Base-by-base conservation (phyloP, 495 filamentous ascomycete species). In the Penicillium robsamsonii region DNA sequence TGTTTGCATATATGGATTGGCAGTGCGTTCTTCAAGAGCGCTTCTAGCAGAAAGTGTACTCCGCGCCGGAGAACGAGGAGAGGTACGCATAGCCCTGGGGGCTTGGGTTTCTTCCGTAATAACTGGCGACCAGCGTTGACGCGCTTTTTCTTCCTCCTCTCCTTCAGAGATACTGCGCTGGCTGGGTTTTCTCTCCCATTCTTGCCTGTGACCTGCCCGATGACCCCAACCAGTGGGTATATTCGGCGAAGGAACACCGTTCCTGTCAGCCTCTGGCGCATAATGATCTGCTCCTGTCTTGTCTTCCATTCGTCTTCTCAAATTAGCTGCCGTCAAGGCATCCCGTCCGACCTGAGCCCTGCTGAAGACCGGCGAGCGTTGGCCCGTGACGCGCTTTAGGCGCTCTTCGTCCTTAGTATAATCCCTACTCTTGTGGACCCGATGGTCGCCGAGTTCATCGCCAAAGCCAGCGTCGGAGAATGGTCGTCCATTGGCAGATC, bases 151-250 rank as follows among this genome's bases (percentile, higher is more conserved):
- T 48, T 70, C 69, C 53, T 59, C 49, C 57, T 66, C 47, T 47
- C 69, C 57, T 47, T 70, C 57, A 44, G 73, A 59, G 27, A 61
- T 52, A 38, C 51, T 66, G 9, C 57, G 68, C 22, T 58, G 56
- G 25, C 64, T 70, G 33, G 72, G 62, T 40, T 65, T 75, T 20
- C 71, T 75, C 53, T 84, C 58, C 85, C 85, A 88, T 51, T 81
- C 77, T n/a, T 69, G 73, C 22, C 70, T 71, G 40, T 68, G 68
- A 45, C 66, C 79, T 25, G 73, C 81, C 56, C 79, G 83, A 49
- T 75, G 70, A 12, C 83, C 85, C 86, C 86, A 89, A 22, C 70
- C 75, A 49, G 65, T 65, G 30, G 86, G 86, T 27, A 81, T 53
- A 35, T 83, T 82, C 35, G 86, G 52, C 2, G 79, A 75, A 25